Conservation (phyloP, 352 stramenopile genomes). For the Globisporangium emineosum region DNA sequence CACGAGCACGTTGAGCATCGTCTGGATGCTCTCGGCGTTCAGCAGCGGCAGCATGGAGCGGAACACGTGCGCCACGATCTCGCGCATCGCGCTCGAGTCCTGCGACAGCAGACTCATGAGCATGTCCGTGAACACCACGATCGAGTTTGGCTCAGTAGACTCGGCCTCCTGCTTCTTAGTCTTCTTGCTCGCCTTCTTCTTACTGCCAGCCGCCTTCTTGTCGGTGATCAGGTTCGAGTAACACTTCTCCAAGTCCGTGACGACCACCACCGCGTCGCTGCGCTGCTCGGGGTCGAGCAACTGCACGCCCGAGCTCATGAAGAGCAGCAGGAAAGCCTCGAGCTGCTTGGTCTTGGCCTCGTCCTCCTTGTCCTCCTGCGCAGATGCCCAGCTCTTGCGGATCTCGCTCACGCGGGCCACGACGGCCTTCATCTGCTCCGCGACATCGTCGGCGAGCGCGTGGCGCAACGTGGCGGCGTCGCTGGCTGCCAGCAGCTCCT, state of each 20-base stretch:
- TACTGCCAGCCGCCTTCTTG: constrained; percentile 23
- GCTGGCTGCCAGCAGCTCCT: constrained; percentile 32
- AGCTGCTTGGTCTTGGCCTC: constrained; percentile 33
- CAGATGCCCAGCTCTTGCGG: constrained; percentile 22
- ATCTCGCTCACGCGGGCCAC: constrained; percentile 30
- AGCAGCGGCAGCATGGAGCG: constrained; percentile 67
- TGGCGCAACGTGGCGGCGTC: constrained; percentile 30
- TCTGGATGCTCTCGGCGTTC: constrained; percentile 54
- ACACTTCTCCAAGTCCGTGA: constrained; percentile 69
- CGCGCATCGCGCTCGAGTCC: constrained; percentile 79
- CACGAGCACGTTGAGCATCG: constrained; percentile 68
- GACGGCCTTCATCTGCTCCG: constrained; percentile 32
- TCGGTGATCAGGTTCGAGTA: constrained; percentile 49
- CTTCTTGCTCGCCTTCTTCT: constrained; percentile 22
- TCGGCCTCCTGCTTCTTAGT: constrained; percentile 23
- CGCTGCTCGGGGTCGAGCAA: constrained; percentile 67
- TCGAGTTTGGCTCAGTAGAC: constrained; percentile 34
- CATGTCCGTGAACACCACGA: constrained; percentile 81
- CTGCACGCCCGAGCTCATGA: constrained; percentile 73
- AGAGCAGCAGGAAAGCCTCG: constrained; percentile 69
- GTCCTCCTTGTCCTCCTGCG: constrained; percentile 3
- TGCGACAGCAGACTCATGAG: constrained; percentile 79
- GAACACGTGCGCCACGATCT: constrained; percentile 84
- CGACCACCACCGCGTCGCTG: constrained; percentile 48
- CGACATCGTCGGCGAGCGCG: constrained; percentile 35